phyloP scores from a whole-genome alignment of 441 rosid species.

The Adansonia rubrostipa region DNA sequence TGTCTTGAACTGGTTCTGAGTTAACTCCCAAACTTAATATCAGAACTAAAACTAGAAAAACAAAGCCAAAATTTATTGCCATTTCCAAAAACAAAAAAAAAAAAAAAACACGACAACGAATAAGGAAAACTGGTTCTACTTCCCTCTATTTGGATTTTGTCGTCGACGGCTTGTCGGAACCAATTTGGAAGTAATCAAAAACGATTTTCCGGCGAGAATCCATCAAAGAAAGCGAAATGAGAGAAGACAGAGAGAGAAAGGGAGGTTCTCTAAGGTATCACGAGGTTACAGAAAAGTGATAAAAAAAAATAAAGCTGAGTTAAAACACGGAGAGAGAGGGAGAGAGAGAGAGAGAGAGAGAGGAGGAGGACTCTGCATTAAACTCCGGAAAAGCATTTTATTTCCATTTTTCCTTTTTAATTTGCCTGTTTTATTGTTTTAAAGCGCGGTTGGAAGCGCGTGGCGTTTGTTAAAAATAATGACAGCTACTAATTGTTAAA shows the following conservation, averaged over 20 bases:
- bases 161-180: slow-evolving; percentile 21
- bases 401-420: neutral
- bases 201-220: slow-evolving; percentile 42
- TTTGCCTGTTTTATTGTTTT: neutral
- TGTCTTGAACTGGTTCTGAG: slow-evolving; percentile 72
- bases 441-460: neutral
- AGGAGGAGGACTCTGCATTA: neutral
- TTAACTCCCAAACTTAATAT: neutral
- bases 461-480: neutral
- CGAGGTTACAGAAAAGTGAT: slow-evolving; percentile 35
- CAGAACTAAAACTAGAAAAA: no score
- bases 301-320: slow-evolving; percentile 6
- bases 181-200: neutral
- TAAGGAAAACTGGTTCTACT: neutral
- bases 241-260: neutral
- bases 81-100: no score
- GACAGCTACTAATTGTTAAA: neutral
- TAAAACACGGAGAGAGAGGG: no score
- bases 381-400: slow-evolving; percentile 30
- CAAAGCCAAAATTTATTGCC: no score
- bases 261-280: slow-evolving; percentile 36
- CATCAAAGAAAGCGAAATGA: slow-evolving; percentile 33
- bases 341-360: neutral
- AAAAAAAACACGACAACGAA: no score
- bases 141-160: slow-evolving; percentile 18